A percentile compares a stretch with the other conserved stretches of the same genome.
Conservation (phyloP, 306 rosid species). For the Prunus salicina region DNA sequence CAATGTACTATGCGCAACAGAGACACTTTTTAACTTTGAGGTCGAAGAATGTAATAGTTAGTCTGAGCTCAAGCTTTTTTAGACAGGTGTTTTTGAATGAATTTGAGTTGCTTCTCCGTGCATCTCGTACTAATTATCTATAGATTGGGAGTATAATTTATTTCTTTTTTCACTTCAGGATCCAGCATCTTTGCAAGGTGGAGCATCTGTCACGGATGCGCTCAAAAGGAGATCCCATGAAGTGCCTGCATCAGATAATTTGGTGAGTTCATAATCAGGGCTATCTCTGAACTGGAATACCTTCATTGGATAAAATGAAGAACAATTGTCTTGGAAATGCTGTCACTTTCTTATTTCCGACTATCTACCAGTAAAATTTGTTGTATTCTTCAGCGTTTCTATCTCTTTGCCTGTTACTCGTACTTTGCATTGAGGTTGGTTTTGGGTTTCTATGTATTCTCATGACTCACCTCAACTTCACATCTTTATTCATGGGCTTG, state of each 20-base stretch:
- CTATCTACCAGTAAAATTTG: not conserved
- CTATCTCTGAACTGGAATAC: not conserved
- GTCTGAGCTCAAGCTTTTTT: not conserved
- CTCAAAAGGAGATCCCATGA: slow-evolving; percentile 47
- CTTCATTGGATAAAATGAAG: not conserved
- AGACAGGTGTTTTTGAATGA: not conserved
- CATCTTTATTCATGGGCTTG: not conserved
- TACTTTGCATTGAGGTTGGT: not conserved
- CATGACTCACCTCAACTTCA: no score
- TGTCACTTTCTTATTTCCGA: not conserved
- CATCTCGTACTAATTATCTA: not conserved
- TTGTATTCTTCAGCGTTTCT: not conserved
- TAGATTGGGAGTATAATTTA: slow-evolving; percentile 2
- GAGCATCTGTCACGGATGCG: slow-evolving; percentile 39
- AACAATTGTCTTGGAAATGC: not conserved
- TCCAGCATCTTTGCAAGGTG: slow-evolving; percentile 47
- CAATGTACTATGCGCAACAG: not conserved
- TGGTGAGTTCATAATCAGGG: slow-evolving; percentile 39
- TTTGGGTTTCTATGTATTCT: not conserved
- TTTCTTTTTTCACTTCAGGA: slow-evolving; percentile 35
- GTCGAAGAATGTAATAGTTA: not conserved
- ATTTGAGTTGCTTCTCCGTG: not conserved
- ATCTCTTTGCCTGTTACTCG: not conserved
- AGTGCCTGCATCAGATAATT: slow-evolving; percentile 32
- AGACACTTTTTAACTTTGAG: not conserved